A percentile compares a stretch with the other conserved stretches of the same genome.
These are phyloP conservation scores for Crithidia acanthocephali DNA, from an alignment of 208 protist genomes.

Conservation along the genomic window DNA sequence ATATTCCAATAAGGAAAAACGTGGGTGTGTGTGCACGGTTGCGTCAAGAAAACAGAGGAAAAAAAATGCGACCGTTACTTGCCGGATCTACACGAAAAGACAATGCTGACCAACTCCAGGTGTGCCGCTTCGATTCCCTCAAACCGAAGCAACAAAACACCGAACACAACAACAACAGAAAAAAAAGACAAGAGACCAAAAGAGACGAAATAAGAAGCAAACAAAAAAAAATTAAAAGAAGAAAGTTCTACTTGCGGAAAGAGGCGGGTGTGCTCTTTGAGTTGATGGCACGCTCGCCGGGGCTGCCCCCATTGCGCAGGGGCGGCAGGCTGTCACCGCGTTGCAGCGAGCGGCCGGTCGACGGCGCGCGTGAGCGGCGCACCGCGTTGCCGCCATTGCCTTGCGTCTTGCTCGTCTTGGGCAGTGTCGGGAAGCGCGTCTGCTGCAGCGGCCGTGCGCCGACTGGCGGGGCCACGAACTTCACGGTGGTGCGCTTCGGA, in stretches of 20 bases:
- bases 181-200: constrained; percentile 19
- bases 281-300: background rate
- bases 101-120: background rate
- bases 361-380: constrained; percentile 7
- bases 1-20: too few relatives aligned
- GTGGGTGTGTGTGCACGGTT: too few relatives aligned
- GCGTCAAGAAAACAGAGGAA: too few relatives aligned
- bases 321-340: constrained; percentile 16
- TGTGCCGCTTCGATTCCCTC: constrained; percentile 11
- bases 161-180: background rate
- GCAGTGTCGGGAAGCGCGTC: constrained; percentile 49
- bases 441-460: constrained; percentile 55
- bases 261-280: background rate
- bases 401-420: constrained; percentile 11
- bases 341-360: constrained; percentile 1
- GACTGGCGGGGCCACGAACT: constrained; percentile 54
- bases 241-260: background rate
- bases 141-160: constrained; percentile 14
- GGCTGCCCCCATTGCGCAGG: constrained; percentile 11
- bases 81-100: too few relatives aligned
- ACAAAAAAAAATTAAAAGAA: constrained; percentile 9
- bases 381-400: background rate
- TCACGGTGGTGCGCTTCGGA: constrained; percentile 55
- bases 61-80: too few relatives aligned
- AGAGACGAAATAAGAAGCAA: background rate